Conservation (phyloP, 495 filamentous ascomycete species). For the Gamarada debralockiae region DNA sequence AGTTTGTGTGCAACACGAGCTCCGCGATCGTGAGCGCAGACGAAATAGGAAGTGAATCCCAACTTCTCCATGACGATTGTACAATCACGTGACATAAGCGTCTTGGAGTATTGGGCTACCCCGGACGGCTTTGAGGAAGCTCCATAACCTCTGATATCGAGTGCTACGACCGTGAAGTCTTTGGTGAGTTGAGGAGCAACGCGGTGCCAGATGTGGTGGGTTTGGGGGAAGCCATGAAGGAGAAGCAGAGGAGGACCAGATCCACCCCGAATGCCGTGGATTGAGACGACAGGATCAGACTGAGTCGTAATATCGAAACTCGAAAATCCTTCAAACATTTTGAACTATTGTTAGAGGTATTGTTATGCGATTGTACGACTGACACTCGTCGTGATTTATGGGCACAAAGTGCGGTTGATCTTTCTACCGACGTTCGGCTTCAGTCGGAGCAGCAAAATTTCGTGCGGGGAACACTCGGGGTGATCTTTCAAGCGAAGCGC, state of each 20-base stretch:
- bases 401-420: too few relatives aligned
- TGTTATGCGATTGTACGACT: too few relatives aligned
- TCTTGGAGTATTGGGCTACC: conserved; percentile 29
- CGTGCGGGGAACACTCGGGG: too few relatives aligned
- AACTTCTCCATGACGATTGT: conserved; percentile 30
- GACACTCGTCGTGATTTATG: too few relatives aligned
- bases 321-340: conserved; percentile 18
- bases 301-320: conserved; percentile 18
- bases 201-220: conserved; percentile 36
- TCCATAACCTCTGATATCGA: conserved; percentile 41
- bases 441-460: too few relatives aligned
- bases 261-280: conserved; percentile 26
- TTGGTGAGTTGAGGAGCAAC: conserved; percentile 26
- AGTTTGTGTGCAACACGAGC: conserved; percentile 37
- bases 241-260: conserved; percentile 33
- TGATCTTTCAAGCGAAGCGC: too few relatives aligned
- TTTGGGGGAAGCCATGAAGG: conserved; percentile 37
- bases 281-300: conserved; percentile 18
- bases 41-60: conserved; percentile 24
- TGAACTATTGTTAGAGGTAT: neutral
- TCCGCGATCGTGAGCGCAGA: conserved; percentile 37
- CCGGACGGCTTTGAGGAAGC: conserved; percentile 31
- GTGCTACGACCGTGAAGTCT: conserved; percentile 28
- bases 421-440: too few relatives aligned
- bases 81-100: conserved; percentile 32